Conservation (phyloP, 2,329 filamentous ascomycete genomes). For the Arthrobotrys iridis region DNA sequence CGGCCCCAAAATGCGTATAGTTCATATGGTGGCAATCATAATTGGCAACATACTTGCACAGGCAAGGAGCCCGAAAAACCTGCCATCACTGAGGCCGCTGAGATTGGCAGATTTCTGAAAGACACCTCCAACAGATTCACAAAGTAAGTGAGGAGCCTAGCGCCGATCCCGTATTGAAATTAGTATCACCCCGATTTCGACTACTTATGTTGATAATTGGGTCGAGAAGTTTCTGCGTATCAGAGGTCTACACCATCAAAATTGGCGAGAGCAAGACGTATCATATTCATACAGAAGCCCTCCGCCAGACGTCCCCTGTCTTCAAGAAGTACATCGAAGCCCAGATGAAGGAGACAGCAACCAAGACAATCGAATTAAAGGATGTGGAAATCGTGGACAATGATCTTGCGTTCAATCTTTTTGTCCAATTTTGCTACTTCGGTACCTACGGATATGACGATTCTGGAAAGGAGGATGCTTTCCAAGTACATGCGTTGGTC, state of each 20-base stretch:
- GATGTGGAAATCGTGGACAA: neutral
- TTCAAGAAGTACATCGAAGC: constrained; percentile 22
- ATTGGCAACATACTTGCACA: constrained; percentile 11
- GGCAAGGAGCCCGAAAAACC: neutral
- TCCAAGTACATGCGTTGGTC: constrained; percentile 31
- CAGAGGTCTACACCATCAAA: constrained; percentile 25
- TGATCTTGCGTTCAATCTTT: constrained; percentile 7
- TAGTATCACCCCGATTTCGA: no score
- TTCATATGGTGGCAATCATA: neutral
- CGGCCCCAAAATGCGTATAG: neutral
- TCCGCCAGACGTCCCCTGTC: constrained; percentile 19
- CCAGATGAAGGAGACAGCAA: constrained; percentile 28
- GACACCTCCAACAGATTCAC: constrained; percentile 12
- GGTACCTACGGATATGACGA: constrained; percentile 33
- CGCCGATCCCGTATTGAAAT: no score
- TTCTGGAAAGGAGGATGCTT: constrained; percentile 18
- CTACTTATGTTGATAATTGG: neutral
- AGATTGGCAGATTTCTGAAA: neutral
- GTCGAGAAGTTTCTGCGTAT: constrained; percentile 10
- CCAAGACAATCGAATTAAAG: constrained; percentile 16
- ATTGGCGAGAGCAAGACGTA: constrained; percentile 18
- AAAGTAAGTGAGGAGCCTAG: neutral
- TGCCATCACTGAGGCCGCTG: neutral
- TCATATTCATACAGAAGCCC: constrained; percentile 26
- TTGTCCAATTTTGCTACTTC: constrained; percentile 44